These are phyloP conservation scores for Ascoidea tarda DNA, from an alignment of 805 yeast species.

Conservation along the genomic window DNA sequence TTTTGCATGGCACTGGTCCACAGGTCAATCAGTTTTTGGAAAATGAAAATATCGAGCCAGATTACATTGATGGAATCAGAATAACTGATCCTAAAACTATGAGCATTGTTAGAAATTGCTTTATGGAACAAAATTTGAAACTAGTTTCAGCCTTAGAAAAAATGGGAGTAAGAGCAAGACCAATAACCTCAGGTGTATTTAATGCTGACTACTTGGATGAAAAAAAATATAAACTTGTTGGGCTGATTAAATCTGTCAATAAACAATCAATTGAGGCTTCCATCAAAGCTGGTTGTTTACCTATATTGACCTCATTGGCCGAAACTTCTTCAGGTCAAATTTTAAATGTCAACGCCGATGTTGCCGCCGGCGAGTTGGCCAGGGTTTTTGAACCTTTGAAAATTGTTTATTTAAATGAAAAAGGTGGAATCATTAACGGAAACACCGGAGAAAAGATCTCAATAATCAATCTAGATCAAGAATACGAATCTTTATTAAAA, in stretches of 20 bases:
- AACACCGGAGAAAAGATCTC: constrained; percentile 82
- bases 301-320: constrained; percentile 90
- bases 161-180: constrained; percentile 96
- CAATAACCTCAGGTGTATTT: constrained; percentile 96
- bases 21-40: constrained; percentile 92
- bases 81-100: constrained; percentile 90
- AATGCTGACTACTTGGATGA: constrained; percentile 84
- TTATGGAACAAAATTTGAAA: constrained; percentile 88
- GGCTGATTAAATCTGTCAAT: constrained; percentile 75
- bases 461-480: constrained; percentile 89
- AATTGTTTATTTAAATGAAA: constrained; percentile 91
- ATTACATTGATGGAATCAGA: constrained; percentile 91
- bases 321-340: constrained; percentile 96
- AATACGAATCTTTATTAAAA: constrained; percentile 78
- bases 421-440: constrained; percentile 94
- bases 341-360: constrained; percentile 95
- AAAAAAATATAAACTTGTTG: constrained; percentile 85
- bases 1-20: constrained; percentile 97
- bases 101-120: constrained; percentile 92
- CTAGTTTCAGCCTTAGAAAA: constrained; percentile 91
- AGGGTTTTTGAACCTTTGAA: constrained; percentile 94
- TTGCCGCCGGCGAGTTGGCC: constrained; percentile 97
- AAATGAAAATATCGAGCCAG: constrained; percentile 90
- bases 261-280: constrained; percentile 88
- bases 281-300: constrained; percentile 91